Percentiles rank a stretch among this genome's conserved stretches.
Conservation (phyloP, 2,329 filamentous ascomycete genomes). For the Penicillium sp. region DNA sequence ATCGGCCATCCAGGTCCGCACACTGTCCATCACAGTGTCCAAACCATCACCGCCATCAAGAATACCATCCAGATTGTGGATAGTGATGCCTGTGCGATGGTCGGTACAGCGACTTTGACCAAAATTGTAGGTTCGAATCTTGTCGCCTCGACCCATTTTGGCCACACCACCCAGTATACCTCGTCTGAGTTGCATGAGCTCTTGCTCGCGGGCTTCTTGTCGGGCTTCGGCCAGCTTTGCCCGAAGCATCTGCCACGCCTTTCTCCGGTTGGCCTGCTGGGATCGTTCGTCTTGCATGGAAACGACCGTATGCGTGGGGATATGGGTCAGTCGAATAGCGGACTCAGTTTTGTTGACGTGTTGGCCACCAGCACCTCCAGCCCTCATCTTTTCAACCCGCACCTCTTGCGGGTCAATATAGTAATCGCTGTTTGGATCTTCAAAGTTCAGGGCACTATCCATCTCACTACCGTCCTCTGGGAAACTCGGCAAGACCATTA, state of each 20-base stretch:
- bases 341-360: slow-evolving; percentile 99
- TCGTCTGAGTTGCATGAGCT: slow-evolving; percentile 70
- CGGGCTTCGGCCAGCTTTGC: slow-evolving; percentile 77
- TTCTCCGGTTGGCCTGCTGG: slow-evolving; percentile 83
- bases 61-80: slow-evolving; percentile 79
- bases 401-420: slow-evolving; percentile 86
- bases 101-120: slow-evolving; percentile 80
- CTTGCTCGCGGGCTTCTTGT: slow-evolving; percentile 79
- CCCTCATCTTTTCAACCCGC: slow-evolving; percentile 82
- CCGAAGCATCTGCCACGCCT: slow-evolving; percentile 81
- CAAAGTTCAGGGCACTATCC: slow-evolving; percentile 60
- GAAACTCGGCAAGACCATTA: slow-evolving; percentile 88
- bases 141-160: slow-evolving; percentile 84
- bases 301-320: slow-evolving; percentile 81
- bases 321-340: slow-evolving; percentile 86
- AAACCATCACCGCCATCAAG: slow-evolving; percentile 71
- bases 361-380: slow-evolving; percentile 88
- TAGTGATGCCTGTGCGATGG: slow-evolving; percentile 76
- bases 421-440: slow-evolving; percentile 87
- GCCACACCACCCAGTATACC: slow-evolving; percentile 75
- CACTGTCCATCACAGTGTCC: slow-evolving; percentile 74
- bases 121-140: slow-evolving; percentile 89
- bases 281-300: slow-evolving; percentile 91
- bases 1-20: slow-evolving; percentile 71
- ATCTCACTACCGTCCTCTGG: slow-evolving; percentile 55